Evolutionary conservation across 352 stramenopile species (phyloP).

Genomic region (Phytopythium kandeliae): DNA sequence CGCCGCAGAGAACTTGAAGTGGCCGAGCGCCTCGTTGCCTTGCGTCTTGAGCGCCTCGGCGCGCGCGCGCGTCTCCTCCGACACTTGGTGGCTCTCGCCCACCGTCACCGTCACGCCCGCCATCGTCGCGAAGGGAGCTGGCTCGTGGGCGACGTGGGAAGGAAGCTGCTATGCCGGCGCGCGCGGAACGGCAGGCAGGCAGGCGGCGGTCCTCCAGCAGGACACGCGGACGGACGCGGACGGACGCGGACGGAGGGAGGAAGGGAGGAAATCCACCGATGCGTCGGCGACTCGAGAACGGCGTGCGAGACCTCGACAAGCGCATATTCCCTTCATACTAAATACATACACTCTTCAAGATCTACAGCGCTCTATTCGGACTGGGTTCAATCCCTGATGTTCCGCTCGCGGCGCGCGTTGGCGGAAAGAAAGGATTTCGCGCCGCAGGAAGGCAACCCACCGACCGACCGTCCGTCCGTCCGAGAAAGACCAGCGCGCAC

Average conservation of each 20-base stretch:
- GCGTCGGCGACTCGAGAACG: background rate
- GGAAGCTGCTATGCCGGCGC: background rate
- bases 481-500: background rate
- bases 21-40: conserved; percentile 77
- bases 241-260: background rate
- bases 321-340: background rate
- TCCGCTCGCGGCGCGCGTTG: too few species aligned
- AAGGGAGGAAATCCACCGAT: conserved; percentile 5
- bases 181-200: background rate
- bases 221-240: background rate
- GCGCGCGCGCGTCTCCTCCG: conserved; percentile 47
- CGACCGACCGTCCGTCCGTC: too few species aligned
- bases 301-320: background rate
- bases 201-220: background rate
- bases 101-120: conserved; percentile 37
- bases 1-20: conserved; percentile 79
- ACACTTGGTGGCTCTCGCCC: conserved; percentile 48
- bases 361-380: conserved; percentile 1
- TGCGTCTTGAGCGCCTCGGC: conserved; percentile 80
- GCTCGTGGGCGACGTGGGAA: background rate
- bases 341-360: background rate
- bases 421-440: too few species aligned
- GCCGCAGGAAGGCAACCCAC: background rate
- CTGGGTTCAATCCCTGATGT: conserved; percentile 6
- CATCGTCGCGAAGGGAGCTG: conserved; percentile 13